Evolutionary conservation across 1,284 basidiomycete genomes (phyloP), one percentile per base, ranked within the genome.

Genomic region (Porogramme epimiltina): DNA sequence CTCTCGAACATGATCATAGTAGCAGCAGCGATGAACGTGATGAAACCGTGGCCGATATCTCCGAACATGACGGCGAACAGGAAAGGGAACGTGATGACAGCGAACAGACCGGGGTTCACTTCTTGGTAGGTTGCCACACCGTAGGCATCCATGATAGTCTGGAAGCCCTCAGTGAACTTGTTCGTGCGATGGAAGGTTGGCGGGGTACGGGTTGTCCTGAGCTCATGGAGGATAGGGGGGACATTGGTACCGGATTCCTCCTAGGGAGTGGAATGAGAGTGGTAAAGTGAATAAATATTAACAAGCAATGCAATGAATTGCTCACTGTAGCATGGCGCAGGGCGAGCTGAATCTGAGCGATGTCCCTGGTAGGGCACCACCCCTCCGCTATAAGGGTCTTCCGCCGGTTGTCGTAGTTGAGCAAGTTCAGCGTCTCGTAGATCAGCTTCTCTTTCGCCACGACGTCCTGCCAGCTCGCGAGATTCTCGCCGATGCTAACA

Each of bases 51-150:
- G 10, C 97, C 97, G 67, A 99, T 91, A 71, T 99, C 96, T 66
- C 96, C 97, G 70, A 99, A 99, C 96, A 99, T 99, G 75, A 98
- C 93, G 11, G 95, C 96, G 65, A 99, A 99, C 63, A 99, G 75
- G 85, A 99, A 99, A 0, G 97, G 97, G 82, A 98, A 98, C 2
- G 94, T 96, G 66, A 95, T 83, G 63, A 97, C 83, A 3, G 95
- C 92, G 69, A 95, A 96, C 31, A 99, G 75, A 60, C 96, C 97
- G 10, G 97, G 96, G 70, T 99, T 99, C 71, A 95, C 89, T 74
- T 99, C 97, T 71, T 98, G 92, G 72, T 99, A 99, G 2, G 86
- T 87, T 11, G 95, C 93, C 48, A 93, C 86, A 66, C 96, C 97
- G 69, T 99, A 99, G 49, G 91, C 90, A 73, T 99, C 96, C 84